Evolutionary conservation across 495 filamentous ascomycete species (phyloP), one percentile per base, ranked within the genome.

Genomic region (Evansstolkia leycettana): DNA sequence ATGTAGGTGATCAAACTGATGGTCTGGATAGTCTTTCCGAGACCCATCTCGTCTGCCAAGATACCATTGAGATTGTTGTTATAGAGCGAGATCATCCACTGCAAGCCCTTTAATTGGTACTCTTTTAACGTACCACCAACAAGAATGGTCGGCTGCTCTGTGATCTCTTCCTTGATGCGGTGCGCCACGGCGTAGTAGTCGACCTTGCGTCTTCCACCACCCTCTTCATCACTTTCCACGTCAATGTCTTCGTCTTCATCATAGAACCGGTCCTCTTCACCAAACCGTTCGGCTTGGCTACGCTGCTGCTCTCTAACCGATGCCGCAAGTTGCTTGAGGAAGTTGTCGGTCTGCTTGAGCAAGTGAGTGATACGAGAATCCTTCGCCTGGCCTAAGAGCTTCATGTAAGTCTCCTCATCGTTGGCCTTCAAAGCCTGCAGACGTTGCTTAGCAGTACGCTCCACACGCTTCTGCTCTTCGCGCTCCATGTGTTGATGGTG

Each of bases 41-140:
- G 84, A 78, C 90, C 90, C 90, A 98, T 98, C 62, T 98, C 90
- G 47, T 98, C 90, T 33, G 90, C 90, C 41, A 98, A 65, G 44
- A 98, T 96, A 72, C 90, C 90, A 56, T 96, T 96, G 40, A 98
- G 73, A 57, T 94, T 96, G 70, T 98, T 98, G 75, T 96, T 96
- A 64, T 96, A 98, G 15, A 98, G 72, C 10, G 90, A 98, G 36
- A 96, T 75, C 90, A 98, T 96, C 90, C 90, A 98, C 56, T 98
- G 90, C 40, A 98, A 58, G 62, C 90, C 90, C 73, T 94, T 95
- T 55, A 98, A 28, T 61, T 98, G 90, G 60, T 98, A 98, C 52
- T 98, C 90, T 58, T 98, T 98, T 31, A 98, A 67, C 2, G 70
- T 80, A 48, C 90, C 90, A 42, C 90, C 90, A 40, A 93, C 81